Percentiles rank a stretch among this genome's conserved stretches.
phyloP scores from a whole-genome alignment of 768 basidiomycete species.

The Exidia glandulosa region DNA sequence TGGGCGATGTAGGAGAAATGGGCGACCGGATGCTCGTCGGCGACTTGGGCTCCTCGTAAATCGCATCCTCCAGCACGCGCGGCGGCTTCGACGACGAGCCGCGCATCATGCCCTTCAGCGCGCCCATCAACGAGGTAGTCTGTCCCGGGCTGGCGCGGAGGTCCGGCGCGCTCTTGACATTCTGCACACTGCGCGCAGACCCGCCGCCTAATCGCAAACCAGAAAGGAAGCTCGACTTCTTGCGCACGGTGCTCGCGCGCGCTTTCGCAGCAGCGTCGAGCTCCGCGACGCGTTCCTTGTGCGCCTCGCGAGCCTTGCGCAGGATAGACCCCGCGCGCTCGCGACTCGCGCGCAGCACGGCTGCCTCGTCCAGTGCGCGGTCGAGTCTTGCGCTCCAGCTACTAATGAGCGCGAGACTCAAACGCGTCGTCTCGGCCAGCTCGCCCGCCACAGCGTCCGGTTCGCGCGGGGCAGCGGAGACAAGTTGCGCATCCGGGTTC shows the following conservation, averaged over 20 bases:
- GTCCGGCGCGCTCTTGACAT: neutral
- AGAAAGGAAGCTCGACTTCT: neutral
- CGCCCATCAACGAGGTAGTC: neutral
- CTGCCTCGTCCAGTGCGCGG: neutral
- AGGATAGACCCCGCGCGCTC: neutral
- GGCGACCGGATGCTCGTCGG: neutral
- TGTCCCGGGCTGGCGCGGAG: neutral
- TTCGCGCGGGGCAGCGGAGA: no score
- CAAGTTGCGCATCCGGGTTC: neutral
- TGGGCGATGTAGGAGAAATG: neutral
- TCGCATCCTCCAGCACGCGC: neutral
- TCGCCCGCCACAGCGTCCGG: neutral
- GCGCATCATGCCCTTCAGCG: neutral
- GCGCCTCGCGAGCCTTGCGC: neutral
- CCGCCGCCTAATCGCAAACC: neutral
- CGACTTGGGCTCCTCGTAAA: neutral
- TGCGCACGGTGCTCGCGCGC: neutral
- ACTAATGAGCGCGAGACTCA: neutral
- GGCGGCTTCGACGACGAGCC: neutral
- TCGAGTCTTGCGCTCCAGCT: neutral
- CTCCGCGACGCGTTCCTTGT: neutral
- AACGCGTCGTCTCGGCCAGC: neutral
- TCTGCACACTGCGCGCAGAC: neutral
- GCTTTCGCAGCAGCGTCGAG: neutral
- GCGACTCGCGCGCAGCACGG: neutral